A percentile compares a stretch with the other conserved stretches of the same genome.
Evolutionary conservation across 352 stramenopile species (phyloP).

Genomic region (Pythium folliculosum): DNA sequence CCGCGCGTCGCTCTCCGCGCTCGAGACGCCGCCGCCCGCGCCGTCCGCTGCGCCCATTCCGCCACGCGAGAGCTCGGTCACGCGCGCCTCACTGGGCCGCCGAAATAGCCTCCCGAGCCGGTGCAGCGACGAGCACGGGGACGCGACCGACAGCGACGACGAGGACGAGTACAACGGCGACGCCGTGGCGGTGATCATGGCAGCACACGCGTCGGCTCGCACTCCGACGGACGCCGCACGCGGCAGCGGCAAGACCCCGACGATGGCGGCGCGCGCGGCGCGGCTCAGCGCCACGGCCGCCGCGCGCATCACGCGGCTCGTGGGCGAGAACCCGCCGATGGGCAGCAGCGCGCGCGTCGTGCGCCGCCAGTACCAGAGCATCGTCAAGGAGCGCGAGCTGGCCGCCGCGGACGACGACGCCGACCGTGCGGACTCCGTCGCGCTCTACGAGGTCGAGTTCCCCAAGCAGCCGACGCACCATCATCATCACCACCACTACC

Average conservation of each 20-base stretch:
- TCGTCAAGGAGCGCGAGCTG: constrained; percentile 36
- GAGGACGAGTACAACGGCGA: not conserved
- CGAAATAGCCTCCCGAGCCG: constrained; percentile 7
- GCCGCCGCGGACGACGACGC: constrained; percentile 31
- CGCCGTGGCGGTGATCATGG: not conserved
- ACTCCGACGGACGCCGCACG: not conserved
- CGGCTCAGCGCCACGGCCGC: constrained; percentile 19
- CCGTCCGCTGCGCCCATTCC: no score
- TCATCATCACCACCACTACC: not conserved
- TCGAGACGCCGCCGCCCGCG: not conserved
- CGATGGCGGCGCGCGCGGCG: constrained; percentile 9
- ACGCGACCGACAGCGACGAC: constrained; percentile 11
- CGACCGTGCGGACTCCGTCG: constrained; percentile 39
- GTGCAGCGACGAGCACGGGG: constrained; percentile 3
- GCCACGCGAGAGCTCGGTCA: no score
- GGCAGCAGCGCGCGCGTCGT: constrained; percentile 40
- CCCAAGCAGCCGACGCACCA: constrained; percentile 23
- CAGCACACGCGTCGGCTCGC: not conserved
- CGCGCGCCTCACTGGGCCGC: not conserved
- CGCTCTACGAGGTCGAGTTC: constrained; percentile 61
- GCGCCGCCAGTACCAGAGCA: constrained; percentile 45
- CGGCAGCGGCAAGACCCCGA: not conserved
- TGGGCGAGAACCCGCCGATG: constrained; percentile 40
- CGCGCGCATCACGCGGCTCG: constrained; percentile 32
- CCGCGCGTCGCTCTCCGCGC: constrained; percentile 5